Conservation (phyloP, 495 filamentous ascomycete genomes). For the Hypoxylon crocopeplum region DNA sequence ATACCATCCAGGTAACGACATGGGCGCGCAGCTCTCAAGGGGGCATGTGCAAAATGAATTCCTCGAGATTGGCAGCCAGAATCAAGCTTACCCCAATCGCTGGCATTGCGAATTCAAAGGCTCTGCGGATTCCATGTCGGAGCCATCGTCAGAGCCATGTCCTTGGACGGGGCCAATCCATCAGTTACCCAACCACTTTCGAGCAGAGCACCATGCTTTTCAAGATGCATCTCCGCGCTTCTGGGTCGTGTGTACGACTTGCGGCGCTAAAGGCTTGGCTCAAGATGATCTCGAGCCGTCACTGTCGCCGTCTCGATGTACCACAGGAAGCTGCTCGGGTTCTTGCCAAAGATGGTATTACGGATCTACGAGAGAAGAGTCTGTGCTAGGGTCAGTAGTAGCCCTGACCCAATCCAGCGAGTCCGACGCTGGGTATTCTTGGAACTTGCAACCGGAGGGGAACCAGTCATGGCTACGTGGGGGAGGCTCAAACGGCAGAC, state of each 20-base stretch:
- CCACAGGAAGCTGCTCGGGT: slow-evolving; percentile 8
- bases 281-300: slow-evolving; percentile 3
- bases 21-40: slow-evolving; percentile 8
- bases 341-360: slow-evolving; percentile 27
- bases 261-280: slow-evolving; percentile 5
- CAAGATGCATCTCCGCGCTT: neutral
- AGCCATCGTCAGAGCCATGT: slow-evolving; percentile 25
- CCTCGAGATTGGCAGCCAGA: slow-evolving; percentile 37
- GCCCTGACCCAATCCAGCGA: slow-evolving; percentile 19
- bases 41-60: neutral
- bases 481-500: slow-evolving; percentile 2
- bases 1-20: slow-evolving; percentile 26
- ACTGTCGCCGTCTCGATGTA: slow-evolving; percentile 4
- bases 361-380: slow-evolving; percentile 26
- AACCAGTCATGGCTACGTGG: slow-evolving; percentile 15
- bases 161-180: slow-evolving; percentile 32
- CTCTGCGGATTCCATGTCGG: slow-evolving; percentile 17
- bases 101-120: slow-evolving; percentile 37
- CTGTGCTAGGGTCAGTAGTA: slow-evolving; percentile 3
- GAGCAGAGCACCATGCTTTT: slow-evolving; percentile 24
- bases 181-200: slow-evolving; percentile 28
- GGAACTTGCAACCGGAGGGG: slow-evolving; percentile 8
- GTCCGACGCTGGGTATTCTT: slow-evolving; percentile 25
- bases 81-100: slow-evolving; percentile 16
- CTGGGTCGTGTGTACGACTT: slow-evolving; percentile 27